Conservation (phyloP, 495 filamentous ascomycete species). For the Chaetomium tenue region DNA sequence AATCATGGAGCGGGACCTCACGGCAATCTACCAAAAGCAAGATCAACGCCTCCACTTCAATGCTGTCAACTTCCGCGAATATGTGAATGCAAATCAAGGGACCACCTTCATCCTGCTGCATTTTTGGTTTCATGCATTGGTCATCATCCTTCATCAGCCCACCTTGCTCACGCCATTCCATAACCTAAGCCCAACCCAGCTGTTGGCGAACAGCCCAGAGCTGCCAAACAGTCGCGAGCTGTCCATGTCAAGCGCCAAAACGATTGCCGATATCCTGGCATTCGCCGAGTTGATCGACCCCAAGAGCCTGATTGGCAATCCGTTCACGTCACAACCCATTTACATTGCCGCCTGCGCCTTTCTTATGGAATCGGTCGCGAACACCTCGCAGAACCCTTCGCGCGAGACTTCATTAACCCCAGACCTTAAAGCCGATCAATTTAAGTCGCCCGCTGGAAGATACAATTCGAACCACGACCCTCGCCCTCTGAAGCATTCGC, state of each 20-base stretch:
- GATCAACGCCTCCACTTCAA: constrained; percentile 74
- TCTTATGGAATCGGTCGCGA: constrained; percentile 72
- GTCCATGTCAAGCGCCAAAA: constrained; percentile 85
- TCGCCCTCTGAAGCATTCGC: constrained; percentile 62
- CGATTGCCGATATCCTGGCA: constrained; percentile 78
- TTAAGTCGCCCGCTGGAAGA: constrained; percentile 15
- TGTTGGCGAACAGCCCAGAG: constrained; percentile 73
- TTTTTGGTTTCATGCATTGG: constrained; percentile 87
- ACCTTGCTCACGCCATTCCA: constrained; percentile 75
- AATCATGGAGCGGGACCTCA: constrained; percentile 73
- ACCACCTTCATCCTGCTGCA: constrained; percentile 85
- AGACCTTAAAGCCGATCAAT: constrained; percentile 25
- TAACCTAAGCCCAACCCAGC: constrained; percentile 57
- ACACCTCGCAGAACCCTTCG: constrained; percentile 55
- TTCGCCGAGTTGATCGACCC: constrained; percentile 78
- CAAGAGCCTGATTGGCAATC: constrained; percentile 77
- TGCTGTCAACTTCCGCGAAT: constrained; percentile 71
- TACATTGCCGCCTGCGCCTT: constrained; percentile 88
- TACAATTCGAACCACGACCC: constrained; percentile 40
- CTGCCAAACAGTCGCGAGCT: constrained; percentile 73
- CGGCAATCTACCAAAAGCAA: constrained; percentile 72
- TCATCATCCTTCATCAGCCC: constrained; percentile 80
- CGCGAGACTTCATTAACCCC: constrained; percentile 48
- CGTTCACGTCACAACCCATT: constrained; percentile 85
- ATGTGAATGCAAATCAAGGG: constrained; percentile 72